Base-by-base conservation (phyloP, 129 eudicot species). In the Tagetes patula region DNA sequence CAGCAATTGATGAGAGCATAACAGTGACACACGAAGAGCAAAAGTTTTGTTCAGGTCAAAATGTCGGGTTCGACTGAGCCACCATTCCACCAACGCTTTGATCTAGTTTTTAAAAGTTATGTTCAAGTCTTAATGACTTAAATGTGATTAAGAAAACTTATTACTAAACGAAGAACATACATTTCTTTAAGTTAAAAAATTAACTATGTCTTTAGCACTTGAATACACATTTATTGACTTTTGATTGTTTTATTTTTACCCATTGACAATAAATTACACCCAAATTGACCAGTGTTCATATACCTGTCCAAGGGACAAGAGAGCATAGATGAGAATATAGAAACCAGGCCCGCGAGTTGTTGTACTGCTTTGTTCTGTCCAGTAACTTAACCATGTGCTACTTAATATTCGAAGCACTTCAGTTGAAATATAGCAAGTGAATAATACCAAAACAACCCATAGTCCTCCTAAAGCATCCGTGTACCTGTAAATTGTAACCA, bases 341-440 rank as follows among this genome's bases (percentile, higher is more conserved):
- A 84, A 90, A 61, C 88, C 78, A 11, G 93, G 89, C 14, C 84
- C 82, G 39, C 71, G 87, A 69, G 64, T 72, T 39, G 69, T 76
- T 11, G 84, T 55, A 69, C 58, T 73, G 76, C 86, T 73, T 84
- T 83, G 84, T 75, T 84, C 83, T 63, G 98, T 94, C 96, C 98
- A 94, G 78, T 76, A 41, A 83, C 98, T 94, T 75, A 94, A 83
- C 98, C 98, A 94, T 41, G 93, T 94, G 85, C 98, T 94, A 87
- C 96, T 88, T 72, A 72, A 78, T 84, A 94, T 84, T 70, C 98
- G 85, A 5, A 94, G 87, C 59, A 76, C 84, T 84, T 94, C 96
- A 32, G 91, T 82, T 37, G 85, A 71, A 70, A 83, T 70, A 80
- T 94, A 94, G 77, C 96, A 90, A 60, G 47, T 56, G 33, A 94